These are phyloP conservation scores for Oenanthe javanica DNA, from an alignment of 140 eudicot genomes.

Conservation along the genomic window DNA sequence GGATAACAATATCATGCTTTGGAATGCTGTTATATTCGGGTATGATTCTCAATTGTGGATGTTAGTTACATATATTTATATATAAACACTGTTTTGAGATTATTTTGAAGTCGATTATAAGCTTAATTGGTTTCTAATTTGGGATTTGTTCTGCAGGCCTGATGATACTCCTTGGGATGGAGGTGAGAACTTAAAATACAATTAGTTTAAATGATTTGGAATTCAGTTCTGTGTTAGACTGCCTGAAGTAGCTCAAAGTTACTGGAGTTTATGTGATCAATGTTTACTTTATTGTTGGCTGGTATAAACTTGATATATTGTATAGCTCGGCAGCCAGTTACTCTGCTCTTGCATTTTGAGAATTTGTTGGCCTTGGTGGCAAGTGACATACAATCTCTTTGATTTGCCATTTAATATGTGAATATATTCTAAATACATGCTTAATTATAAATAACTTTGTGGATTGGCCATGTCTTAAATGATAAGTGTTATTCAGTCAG, in stretches of 20 bases:
- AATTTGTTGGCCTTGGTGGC: not conserved
- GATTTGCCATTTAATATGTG: not conserved
- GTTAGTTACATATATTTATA: not conserved
- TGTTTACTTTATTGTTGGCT: not conserved
- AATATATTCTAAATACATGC: not conserved
- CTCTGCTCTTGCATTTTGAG: not conserved
- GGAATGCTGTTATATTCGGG: slow-evolving; percentile 3
- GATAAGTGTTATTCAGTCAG: not conserved
- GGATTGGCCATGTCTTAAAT: not conserved
- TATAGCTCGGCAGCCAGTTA: too few relatives aligned
- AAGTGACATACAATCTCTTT: not conserved
- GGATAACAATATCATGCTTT: slow-evolving; percentile 4
- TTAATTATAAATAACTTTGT: not conserved
- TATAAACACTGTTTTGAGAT: not conserved
- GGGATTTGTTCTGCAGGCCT: not conserved
- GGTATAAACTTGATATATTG: not conserved
- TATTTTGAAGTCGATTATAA: not conserved
- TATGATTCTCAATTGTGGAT: not conserved
- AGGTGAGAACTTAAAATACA: not conserved
- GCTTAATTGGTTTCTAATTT: not conserved
- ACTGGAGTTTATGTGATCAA: not conserved
- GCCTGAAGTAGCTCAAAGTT: not conserved
- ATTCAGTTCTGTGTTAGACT: not conserved
- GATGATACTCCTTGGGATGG: not conserved
- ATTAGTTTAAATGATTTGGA: not conserved